Evolutionary conservation across 805 yeast genomes (phyloP).

Genomic region (Candida pseudoglaebosa): DNA sequence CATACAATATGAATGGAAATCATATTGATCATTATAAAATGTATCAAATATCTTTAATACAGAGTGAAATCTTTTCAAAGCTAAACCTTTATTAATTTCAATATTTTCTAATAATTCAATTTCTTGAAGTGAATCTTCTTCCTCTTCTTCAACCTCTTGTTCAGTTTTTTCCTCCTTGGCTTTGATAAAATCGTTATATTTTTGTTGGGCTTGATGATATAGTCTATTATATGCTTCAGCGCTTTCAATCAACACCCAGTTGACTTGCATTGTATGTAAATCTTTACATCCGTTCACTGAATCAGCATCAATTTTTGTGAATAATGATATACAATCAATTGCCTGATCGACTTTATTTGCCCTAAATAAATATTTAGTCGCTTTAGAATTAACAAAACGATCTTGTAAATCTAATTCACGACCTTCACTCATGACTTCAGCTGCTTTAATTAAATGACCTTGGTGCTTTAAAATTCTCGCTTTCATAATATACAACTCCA

Average conservation of each 20-base stretch:
- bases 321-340: conserved; percentile 65
- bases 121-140: conserved; percentile 10
- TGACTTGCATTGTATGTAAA: conserved; percentile 83
- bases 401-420: conserved; percentile 81
- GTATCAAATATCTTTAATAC: conserved; percentile 65
- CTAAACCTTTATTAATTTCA: conserved; percentile 56
- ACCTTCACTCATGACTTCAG: conserved; percentile 63
- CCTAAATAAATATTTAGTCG: conserved; percentile 78
- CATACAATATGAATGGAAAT: conserved; percentile 90
- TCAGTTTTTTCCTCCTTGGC: conserved; percentile 16
- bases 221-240: conserved; percentile 77
- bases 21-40: conserved; percentile 81
- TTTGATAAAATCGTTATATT: conserved; percentile 13
- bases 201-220: conserved; percentile 29
- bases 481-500: conserved; percentile 75
- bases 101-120: conserved; percentile 39
- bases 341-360: conserved; percentile 75
- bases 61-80: conserved; percentile 73
- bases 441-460: conserved; percentile 61
- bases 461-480: conserved; percentile 76
- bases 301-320: conserved; percentile 77
- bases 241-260: conserved; percentile 81
- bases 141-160: conserved; percentile 26
- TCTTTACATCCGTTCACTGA: conserved; percentile 81
- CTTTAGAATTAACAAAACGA: conserved; percentile 83